Evolutionary conservation across 2,329 filamentous ascomycete species (phyloP), one percentile per base, ranked within the genome.

Genomic region (Clonostachys rosea): DNA sequence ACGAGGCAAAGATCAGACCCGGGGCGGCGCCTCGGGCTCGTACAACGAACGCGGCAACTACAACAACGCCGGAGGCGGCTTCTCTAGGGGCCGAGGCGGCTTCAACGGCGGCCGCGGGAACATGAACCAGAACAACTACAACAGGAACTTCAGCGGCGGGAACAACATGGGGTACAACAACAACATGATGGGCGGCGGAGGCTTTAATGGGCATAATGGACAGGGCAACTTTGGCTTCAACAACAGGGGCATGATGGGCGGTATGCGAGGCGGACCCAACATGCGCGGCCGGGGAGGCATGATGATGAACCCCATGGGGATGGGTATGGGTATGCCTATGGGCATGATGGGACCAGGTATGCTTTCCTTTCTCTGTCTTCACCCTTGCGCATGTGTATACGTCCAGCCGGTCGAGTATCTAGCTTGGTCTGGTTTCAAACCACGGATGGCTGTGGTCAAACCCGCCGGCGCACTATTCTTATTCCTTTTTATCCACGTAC

Each of bases 1-100:
- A 4, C 56, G 66, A 49, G 84, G 77, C 36, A 85, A 89, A 60
- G 81, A 84, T 40, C 71, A 74, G 40, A 74, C 81, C 50, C 82
- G 82, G 46, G 75, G 81, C 33, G 64, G 73, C 47, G 64, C 70
- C 34, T 61, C 75, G 43, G 69, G 74, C 42, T 65, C 67, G 47
- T 80, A 76, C 63, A 76, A 76, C 45, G 71, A 77, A 48, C 59
- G 71, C 51, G 58, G 62, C 56, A 66, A 59, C 64, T 73, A 65
- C 49, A 61, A 65, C 46, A 72, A 73, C 52, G 72, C 76, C 54
- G 79, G 78, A 30, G 71, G 72, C 34, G 79, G 72, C 46, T 78
- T 71, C 50, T 77, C 71, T 62, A 67, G 73, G 35, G 76, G 79
- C 24, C 75, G 81, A 36, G 57, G 63, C 42, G 69, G 65, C 48